These are phyloP conservation scores for Crucihimalaya himalaica DNA, from an alignment of 345 rosid genomes.

Conservation along the genomic window DNA sequence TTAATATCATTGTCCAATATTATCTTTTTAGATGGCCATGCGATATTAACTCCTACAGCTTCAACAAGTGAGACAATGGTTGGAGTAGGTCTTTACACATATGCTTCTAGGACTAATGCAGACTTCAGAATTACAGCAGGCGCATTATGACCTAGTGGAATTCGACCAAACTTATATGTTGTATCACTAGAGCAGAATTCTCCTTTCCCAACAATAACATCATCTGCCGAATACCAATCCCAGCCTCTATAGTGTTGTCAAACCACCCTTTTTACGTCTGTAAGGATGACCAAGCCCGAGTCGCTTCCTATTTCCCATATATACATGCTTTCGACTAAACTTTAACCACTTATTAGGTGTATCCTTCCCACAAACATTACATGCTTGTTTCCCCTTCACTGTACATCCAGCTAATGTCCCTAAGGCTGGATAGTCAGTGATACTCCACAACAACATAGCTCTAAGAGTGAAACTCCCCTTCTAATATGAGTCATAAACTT, in stretches of 20 bases:
- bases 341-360: background rate
- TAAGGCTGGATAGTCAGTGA: background rate
- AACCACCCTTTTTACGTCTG: background rate
- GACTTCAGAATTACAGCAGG: background rate
- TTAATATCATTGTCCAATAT: background rate
- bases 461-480: background rate
- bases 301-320: background rate
- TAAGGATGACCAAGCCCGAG: background rate
- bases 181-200: background rate
- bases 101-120: background rate
- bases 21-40: background rate
- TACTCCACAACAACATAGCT: background rate
- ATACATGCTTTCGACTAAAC: background rate
- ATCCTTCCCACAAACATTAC: background rate
- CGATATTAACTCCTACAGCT: background rate
- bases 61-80: background rate
- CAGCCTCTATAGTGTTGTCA: background rate
- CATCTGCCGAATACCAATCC: background rate
- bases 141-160: background rate
- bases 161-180: background rate
- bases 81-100: background rate
- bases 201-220: conserved; percentile 2
- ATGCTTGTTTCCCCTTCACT: background rate
- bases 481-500: background rate
- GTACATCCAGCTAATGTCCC: background rate